phyloP scores from a whole-genome alignment of 495 filamentous ascomycete genomes.

The Echria macrotheca region DNA sequence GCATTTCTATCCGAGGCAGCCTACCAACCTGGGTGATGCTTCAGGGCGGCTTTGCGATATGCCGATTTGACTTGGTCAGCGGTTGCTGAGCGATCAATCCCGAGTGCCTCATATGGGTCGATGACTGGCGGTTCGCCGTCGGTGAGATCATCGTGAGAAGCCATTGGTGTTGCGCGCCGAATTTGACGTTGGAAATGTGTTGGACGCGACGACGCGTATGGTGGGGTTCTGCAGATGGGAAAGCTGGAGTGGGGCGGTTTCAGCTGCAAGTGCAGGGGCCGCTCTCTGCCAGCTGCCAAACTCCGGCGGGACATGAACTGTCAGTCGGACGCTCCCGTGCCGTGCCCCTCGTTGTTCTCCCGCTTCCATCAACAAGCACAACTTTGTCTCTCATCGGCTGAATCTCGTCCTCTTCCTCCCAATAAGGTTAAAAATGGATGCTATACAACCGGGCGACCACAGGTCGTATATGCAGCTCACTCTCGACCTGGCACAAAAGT shows the following conservation, averaged over 20 bases:
- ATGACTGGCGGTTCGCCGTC: slow-evolving; percentile 43
- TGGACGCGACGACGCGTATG: slow-evolving; percentile 2
- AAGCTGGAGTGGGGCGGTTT: neutral
- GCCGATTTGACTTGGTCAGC: slow-evolving; percentile 74
- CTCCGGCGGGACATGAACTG: no score
- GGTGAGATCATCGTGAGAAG: slow-evolving; percentile 26
- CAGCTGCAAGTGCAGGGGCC: neutral
- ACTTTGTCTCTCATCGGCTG: no score
- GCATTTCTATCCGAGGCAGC: neutral
- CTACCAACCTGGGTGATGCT: slow-evolving; percentile 80
- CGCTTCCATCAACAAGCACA: no score
- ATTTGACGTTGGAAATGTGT: neutral
- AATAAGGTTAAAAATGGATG: no score
- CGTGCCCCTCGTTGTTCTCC: no score
- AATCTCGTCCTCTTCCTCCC: no score
- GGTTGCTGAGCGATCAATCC: slow-evolving; percentile 56
- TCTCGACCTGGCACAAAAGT: slow-evolving; percentile 66
- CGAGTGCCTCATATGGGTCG: slow-evolving; percentile 83
- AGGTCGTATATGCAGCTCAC: slow-evolving; percentile 63
- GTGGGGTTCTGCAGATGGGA: neutral
- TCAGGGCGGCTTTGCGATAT: slow-evolving; percentile 82
- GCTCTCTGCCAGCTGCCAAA: no score
- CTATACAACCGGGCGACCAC: slow-evolving; percentile 47
- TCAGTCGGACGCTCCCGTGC: no score
- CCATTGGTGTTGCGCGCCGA: neutral